A percentile compares a stretch with the other conserved stretches of the same genome.
Conservation (phyloP, 257 asterid genomes). For the Scutellaria barbata region DNA sequence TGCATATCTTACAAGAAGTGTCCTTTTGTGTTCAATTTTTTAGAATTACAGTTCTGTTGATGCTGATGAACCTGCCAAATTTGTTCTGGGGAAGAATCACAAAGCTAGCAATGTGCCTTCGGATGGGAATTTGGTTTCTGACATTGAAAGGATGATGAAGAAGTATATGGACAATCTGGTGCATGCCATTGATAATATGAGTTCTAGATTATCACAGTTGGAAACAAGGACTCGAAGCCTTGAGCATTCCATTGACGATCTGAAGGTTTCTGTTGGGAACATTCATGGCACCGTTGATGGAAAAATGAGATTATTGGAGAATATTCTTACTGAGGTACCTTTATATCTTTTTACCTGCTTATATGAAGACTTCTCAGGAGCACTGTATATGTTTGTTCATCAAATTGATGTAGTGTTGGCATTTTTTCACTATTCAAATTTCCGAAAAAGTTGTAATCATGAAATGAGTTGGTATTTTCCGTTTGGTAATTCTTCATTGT, state of each 20-base stretch:
- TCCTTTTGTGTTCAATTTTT: conserved; percentile 9
- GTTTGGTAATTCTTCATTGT: not conserved
- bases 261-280: conserved; percentile 72
- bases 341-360: conserved; percentile 21
- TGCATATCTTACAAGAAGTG: not conserved
- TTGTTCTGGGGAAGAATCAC: conserved; percentile 59
- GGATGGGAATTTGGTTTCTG: conserved; percentile 60
- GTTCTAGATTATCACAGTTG: conserved; percentile 86
- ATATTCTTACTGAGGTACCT: conserved; percentile 79
- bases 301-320: conserved; percentile 75
- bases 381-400: not conserved
- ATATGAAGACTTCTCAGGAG: not conserved
- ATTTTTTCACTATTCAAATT: not conserved
- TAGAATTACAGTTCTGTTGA: conserved; percentile 72
- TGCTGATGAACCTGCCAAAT: conserved; percentile 66
- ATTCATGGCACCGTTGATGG: conserved; percentile 77
- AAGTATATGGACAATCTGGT: conserved; percentile 76
- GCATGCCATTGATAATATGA: conserved; percentile 74
- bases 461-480: not conserved
- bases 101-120: conserved; percentile 47
- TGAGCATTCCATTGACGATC: conserved; percentile 81
- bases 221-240: conserved; percentile 77
- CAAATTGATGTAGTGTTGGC: conserved; percentile 12
- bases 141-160: conserved; percentile 81
- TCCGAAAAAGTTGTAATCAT: not conserved